Conservation (phyloP, 805 yeast genomes). For the Candida nemodendra region DNA sequence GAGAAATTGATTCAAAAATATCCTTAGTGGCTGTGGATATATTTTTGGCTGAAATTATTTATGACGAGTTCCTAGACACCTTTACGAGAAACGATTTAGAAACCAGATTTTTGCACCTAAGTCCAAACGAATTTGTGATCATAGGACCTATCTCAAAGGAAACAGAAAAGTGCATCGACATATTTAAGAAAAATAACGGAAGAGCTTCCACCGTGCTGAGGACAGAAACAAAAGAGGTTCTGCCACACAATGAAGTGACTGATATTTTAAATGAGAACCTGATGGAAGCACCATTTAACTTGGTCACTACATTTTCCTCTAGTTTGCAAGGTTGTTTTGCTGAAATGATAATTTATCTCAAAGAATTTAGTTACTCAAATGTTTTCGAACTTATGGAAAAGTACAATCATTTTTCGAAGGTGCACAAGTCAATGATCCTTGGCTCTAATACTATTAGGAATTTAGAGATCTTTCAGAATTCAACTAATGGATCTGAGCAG, state of each 20-base stretch:
- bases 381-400: conserved; percentile 54
- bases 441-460: conserved; percentile 67
- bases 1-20: conserved; percentile 31
- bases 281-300: conserved; percentile 10
- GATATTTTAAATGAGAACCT: conserved; percentile 9
- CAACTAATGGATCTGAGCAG: conserved; percentile 49
- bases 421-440: conserved; percentile 50
- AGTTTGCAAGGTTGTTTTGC: conserved; percentile 32
- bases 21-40: conserved; percentile 67
- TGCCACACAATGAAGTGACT: conserved; percentile 12
- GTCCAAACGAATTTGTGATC: conserved; percentile 71
- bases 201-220: conserved; percentile 9
- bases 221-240: conserved; percentile 2
- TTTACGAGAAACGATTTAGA: conserved; percentile 60
- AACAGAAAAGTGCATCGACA: conserved; percentile 27
- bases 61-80: conserved; percentile 68
- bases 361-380: conserved; percentile 59
- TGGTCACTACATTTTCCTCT: conserved; percentile 16
- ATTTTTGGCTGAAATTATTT: conserved; percentile 69
- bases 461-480: conserved; percentile 71
- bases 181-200: conserved; percentile 12
- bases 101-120: conserved; percentile 68
- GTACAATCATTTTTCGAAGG: conserved; percentile 48
- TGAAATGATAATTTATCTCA: conserved; percentile 52
- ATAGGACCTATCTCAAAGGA: conserved; percentile 39